phyloP scores from a whole-genome alignment of 768 basidiomycete species.

The Kwoniella sp. region DNA sequence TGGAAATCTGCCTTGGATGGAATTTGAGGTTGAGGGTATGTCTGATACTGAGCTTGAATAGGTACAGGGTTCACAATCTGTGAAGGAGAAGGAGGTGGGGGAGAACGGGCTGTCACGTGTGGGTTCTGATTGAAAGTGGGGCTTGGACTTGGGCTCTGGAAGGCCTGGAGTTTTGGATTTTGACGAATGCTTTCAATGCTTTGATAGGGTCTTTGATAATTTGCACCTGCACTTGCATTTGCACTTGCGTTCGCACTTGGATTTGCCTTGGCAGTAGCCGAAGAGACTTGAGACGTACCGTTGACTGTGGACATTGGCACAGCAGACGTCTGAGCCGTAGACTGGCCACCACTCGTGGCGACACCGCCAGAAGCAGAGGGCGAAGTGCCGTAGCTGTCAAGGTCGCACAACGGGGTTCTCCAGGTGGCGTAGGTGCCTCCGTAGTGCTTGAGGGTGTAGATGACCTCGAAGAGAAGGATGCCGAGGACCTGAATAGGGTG shows the following conservation, averaged over 20 bases:
- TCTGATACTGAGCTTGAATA: not conserved
- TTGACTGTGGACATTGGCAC: slow-evolving; percentile 11
- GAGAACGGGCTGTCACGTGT: not conserved
- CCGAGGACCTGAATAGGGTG: slow-evolving; percentile 17
- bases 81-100: not conserved
- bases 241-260: not conserved
- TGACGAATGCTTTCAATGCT: not conserved
- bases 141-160: slow-evolving; percentile 1
- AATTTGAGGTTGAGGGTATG: not conserved
- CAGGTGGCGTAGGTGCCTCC: slow-evolving; percentile 30
- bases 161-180: not conserved
- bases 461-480: slow-evolving; percentile 39
- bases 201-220: not conserved
- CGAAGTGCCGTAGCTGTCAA: slow-evolving; percentile 24
- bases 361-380: slow-evolving; percentile 6
- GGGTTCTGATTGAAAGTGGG: slow-evolving; percentile 2
- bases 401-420: slow-evolving; percentile 42
- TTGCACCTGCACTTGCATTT: not conserved
- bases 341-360: not conserved
- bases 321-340: not conserved
- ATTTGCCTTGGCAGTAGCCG: too few species aligned
- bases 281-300: not conserved
- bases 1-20: not conserved
- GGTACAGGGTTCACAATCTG: not conserved
- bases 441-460: slow-evolving; percentile 35